These are phyloP conservation scores for Neodidymelliopsis sp. DNA, from an alignment of 2,329 filamentous ascomycete genomes.

Conservation along the genomic window DNA sequence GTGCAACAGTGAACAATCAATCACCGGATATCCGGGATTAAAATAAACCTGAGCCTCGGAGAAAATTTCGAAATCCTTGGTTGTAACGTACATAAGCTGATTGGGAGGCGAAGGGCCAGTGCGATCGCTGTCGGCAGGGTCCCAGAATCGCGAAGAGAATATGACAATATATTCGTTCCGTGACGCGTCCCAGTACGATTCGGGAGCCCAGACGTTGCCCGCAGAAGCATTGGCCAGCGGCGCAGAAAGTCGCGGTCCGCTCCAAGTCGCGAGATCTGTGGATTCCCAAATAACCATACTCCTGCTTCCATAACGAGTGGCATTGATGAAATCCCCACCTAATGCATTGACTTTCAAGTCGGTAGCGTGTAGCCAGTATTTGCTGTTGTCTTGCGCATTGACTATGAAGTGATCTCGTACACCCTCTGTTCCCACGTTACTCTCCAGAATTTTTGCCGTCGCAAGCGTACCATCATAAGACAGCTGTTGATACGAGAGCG, in stretches of 20 bases:
- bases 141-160: slow-evolving; percentile 15
- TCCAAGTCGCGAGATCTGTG: slow-evolving; percentile 9
- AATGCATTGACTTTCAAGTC: slow-evolving; percentile 15
- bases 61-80: slow-evolving; percentile 12
- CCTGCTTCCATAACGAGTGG: slow-evolving; percentile 15
- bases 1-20: slow-evolving; percentile 14
- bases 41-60: slow-evolving; percentile 15
- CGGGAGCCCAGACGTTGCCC: slow-evolving; percentile 14
- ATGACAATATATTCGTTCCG: slow-evolving; percentile 11
- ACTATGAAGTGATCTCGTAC: slow-evolving; percentile 16
- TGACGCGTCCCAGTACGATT: slow-evolving; percentile 11
- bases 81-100: slow-evolving; percentile 16
- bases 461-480: slow-evolving; percentile 10
- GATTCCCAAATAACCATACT: slow-evolving; percentile 17
- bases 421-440: slow-evolving; percentile 5
- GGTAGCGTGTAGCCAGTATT: slow-evolving; percentile 15
- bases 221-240: slow-evolving; percentile 11
- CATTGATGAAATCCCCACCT: slow-evolving; percentile 14
- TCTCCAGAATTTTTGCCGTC: slow-evolving; percentile 9
- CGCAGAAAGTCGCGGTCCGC: slow-evolving; percentile 7
- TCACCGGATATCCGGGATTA: slow-evolving; percentile 13
- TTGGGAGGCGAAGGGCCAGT: slow-evolving; percentile 7
- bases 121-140: slow-evolving; percentile 8
- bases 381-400: slow-evolving; percentile 7
- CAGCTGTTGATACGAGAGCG: slow-evolving; percentile 7